Conservation (phyloP, 2,329 filamentous ascomycete genomes). For the Alternaria tenuissima region DNA sequence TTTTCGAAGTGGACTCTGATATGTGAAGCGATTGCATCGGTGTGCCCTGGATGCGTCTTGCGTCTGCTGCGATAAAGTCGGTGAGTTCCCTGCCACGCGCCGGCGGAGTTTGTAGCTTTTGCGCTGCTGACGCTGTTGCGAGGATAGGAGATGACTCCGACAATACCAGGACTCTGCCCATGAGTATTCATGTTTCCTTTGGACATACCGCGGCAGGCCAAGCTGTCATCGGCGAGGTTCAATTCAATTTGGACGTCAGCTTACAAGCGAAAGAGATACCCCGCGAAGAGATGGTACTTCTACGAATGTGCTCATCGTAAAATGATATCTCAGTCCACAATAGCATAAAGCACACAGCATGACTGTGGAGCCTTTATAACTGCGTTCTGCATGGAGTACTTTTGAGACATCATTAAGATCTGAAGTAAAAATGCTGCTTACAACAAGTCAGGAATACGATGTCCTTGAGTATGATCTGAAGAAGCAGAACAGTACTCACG, state of each 20-base stretch:
- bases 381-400: accelerated
- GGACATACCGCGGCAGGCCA: not conserved
- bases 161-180: not conserved
- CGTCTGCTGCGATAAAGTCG: not conserved
- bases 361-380: not conserved
- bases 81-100: not conserved
- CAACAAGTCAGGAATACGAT: not conserved
- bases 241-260: not conserved
- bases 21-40: not conserved
- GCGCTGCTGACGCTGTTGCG: not conserved
- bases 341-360: not conserved
- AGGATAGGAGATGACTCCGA: not conserved
- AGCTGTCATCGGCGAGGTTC: not conserved
- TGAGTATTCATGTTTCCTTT: not conserved
- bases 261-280: not conserved
- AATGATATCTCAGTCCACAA: accelerated
- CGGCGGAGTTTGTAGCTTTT: not conserved
- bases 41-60: not conserved
- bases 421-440: not conserved
- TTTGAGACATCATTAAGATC: no score
- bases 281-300: not conserved
- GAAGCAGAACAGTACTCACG: not conserved
- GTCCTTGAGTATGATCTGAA: not conserved
- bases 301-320: not conserved
- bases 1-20: not conserved